Evolutionary conservation across 306 rosid species (phyloP).

Genomic region (Psophocarpus tetragonolobus): DNA sequence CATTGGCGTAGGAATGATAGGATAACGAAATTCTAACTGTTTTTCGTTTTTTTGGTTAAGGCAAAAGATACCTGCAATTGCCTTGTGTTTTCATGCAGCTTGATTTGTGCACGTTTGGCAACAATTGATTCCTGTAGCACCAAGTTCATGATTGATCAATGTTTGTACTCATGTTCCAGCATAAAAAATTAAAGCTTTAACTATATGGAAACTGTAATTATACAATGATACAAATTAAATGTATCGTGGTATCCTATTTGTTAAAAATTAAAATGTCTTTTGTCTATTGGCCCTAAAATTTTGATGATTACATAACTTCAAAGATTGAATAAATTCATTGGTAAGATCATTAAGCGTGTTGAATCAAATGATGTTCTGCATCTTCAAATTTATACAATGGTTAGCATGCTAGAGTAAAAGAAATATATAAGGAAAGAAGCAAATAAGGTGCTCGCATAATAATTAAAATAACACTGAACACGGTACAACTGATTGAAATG

Average conservation of each 20-base stretch:
- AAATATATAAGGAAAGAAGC: background rate
- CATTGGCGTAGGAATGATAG: too few relatives aligned
- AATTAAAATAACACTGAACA: background rate
- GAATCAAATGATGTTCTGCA: background rate
- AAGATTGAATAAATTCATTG: background rate
- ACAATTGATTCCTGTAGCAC: constrained; percentile 57
- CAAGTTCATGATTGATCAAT: constrained; percentile 14
- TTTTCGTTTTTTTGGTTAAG: background rate
- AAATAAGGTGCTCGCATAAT: background rate
- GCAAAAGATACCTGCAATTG: constrained; percentile 59
- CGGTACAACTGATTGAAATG: background rate
- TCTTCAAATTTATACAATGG: background rate
- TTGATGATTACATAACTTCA: background rate
- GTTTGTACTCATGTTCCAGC: constrained; percentile 5
- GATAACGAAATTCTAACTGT: background rate
- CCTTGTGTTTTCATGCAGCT: constrained; percentile 64
- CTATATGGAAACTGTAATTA: background rate
- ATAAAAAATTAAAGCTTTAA: background rate
- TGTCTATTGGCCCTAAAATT: background rate
- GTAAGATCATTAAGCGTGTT: background rate
- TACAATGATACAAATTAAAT: background rate
- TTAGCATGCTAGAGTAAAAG: background rate
- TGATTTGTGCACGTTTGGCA: constrained; percentile 69
- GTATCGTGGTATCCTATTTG: background rate
- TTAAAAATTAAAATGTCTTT: background rate